These are phyloP conservation scores for Candida insectalens DNA, from an alignment of 805 yeast species.

Conservation along the genomic window DNA sequence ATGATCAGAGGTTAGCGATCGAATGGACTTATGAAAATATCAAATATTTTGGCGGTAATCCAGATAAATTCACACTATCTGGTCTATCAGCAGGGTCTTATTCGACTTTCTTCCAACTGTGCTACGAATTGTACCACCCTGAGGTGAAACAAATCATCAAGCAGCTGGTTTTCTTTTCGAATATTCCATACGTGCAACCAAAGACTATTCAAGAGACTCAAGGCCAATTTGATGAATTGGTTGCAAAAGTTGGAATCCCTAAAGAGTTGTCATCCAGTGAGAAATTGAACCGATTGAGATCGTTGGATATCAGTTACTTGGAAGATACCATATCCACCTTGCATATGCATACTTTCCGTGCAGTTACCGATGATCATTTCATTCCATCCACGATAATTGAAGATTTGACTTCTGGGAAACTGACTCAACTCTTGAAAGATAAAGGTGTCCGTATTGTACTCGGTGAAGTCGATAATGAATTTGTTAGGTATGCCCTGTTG, in stretches of 20 bases:
- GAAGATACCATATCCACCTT: constrained; percentile 15
- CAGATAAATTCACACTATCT: constrained; percentile 29
- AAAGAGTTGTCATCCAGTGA: neutral
- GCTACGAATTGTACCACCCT: constrained; percentile 32
- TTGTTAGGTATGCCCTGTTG: neutral
- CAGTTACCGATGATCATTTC: constrained; percentile 30
- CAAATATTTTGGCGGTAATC: constrained; percentile 36
- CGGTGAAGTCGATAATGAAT: neutral
- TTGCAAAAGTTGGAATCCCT: constrained; percentile 13
- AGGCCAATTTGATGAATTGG: constrained; percentile 27
- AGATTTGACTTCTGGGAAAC: constrained; percentile 18
- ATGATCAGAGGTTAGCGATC: constrained; percentile 37
- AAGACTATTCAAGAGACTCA: constrained; percentile 26
- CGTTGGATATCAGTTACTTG: neutral
- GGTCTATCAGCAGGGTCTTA: constrained; percentile 41
- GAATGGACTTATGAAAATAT: constrained; percentile 37
- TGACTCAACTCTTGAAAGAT: neutral
- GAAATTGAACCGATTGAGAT: neutral
- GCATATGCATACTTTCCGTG: constrained; percentile 23
- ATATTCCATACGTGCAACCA: constrained; percentile 29
- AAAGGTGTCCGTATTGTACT: neutral
- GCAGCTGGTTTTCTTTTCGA: constrained; percentile 25
- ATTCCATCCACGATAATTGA: constrained; percentile 20
- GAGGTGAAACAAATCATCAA: constrained; percentile 29
- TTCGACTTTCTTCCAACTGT: constrained; percentile 31